A percentile compares a stretch with the other conserved stretches of the same genome.
Evolutionary conservation across 2,329 filamentous ascomycete species (phyloP).

Genomic region (Septoria petroselini): DNA sequence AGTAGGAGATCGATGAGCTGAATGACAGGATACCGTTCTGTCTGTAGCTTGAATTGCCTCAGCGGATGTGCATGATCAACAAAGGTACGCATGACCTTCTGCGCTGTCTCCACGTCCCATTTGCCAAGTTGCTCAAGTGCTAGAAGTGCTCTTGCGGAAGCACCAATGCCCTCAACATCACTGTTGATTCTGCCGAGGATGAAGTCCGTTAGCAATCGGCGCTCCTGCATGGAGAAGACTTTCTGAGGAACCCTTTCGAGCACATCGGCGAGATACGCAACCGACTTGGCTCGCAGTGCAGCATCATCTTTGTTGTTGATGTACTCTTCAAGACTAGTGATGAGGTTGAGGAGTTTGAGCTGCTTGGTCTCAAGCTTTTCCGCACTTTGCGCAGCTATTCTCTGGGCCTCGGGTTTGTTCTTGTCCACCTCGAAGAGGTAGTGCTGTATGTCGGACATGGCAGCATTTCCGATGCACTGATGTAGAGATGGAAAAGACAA

Average conservation of each 20-base stretch:
- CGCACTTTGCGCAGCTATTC: slow-evolving; percentile 45
- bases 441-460: slow-evolving; percentile 53
- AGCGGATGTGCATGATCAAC: slow-evolving; percentile 56
- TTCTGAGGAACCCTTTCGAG: slow-evolving; percentile 52
- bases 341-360: slow-evolving; percentile 59
- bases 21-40: slow-evolving; percentile 59
- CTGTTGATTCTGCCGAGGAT: slow-evolving; percentile 63
- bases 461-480: slow-evolving; percentile 24
- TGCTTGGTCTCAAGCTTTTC: slow-evolving; percentile 56
- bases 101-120: slow-evolving; percentile 57
- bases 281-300: slow-evolving; percentile 56
- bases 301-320: slow-evolving; percentile 62
- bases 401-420: slow-evolving; percentile 47
- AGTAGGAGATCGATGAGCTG: slow-evolving; percentile 61
- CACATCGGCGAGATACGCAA: slow-evolving; percentile 53
- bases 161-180: slow-evolving; percentile 52
- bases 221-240: slow-evolving; percentile 59
- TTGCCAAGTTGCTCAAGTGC: slow-evolving; percentile 59
- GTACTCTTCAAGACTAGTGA: slow-evolving; percentile 64
- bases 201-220: slow-evolving; percentile 60
- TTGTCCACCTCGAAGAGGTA: slow-evolving; percentile 52
- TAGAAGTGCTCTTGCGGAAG: slow-evolving; percentile 57
- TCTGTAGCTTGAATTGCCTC: slow-evolving; percentile 60
- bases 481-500: background rate
- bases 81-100: slow-evolving; percentile 52